Percentiles rank a stretch among this genome's conserved stretches.
Evolutionary conservation across 345 rosid genomes (phyloP).

Genomic region (Hypericum androsaemum): DNA sequence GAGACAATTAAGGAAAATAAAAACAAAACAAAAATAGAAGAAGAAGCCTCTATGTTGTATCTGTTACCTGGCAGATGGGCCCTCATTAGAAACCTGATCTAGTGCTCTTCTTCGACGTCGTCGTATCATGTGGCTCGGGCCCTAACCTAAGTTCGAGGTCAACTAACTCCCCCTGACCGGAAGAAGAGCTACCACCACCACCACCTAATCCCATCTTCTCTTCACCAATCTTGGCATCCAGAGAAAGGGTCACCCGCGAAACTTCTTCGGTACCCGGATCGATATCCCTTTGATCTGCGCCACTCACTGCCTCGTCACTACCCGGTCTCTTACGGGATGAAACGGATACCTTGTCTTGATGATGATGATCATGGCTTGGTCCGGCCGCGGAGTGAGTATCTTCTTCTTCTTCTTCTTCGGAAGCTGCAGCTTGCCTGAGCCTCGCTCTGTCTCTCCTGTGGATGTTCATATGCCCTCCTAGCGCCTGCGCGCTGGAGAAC

Average conservation of each 20-base stretch:
- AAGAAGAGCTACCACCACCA: slow-evolving; percentile 6
- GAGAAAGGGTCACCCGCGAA: neutral
- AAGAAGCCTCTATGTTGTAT: too few species aligned
- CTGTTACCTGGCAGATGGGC: neutral
- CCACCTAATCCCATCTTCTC: slow-evolving; percentile 12
- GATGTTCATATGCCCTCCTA: slow-evolving; percentile 29
- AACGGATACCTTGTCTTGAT: neutral
- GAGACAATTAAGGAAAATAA: too few species aligned
- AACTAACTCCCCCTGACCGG: slow-evolving; percentile 1
- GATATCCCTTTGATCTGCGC: too few species aligned
- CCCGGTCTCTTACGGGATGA: too few species aligned
- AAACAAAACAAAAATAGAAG: too few species aligned
- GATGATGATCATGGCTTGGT: neutral
- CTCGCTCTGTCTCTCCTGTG: slow-evolving; percentile 26
- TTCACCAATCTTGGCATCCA: too few species aligned
- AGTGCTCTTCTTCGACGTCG: neutral
- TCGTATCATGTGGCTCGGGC: neutral
- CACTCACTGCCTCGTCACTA: too few species aligned
- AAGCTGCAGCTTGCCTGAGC: slow-evolving; percentile 12
- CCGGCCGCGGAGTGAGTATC: neutral
- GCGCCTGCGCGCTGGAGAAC: slow-evolving; percentile 21
- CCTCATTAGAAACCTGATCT: neutral
- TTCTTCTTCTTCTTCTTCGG: too few species aligned
- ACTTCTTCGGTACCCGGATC: neutral
- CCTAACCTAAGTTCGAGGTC: slow-evolving; percentile 2